Conservation (phyloP, 2,329 filamentous ascomycete genomes). For the Claviceps pusilla region DNA sequence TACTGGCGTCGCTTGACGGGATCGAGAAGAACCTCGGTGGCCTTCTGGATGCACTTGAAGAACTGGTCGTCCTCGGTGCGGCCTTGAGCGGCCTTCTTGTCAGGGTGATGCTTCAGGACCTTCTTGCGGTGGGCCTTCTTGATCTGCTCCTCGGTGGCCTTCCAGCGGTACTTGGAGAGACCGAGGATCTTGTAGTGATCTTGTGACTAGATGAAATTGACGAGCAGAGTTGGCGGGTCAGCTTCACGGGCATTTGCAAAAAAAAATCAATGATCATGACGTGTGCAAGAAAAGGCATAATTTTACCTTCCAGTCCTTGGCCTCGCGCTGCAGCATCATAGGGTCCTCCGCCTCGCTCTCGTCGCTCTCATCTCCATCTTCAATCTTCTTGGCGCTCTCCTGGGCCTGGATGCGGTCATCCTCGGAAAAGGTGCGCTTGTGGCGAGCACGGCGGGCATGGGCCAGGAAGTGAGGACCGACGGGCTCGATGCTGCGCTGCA, state of each 20-base stretch:
- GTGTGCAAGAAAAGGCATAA: too few relatives aligned
- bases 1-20: slow-evolving; percentile 86
- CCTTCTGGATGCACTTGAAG: slow-evolving; percentile 99
- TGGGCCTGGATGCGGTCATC: slow-evolving; percentile 96
- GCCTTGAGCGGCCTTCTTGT: slow-evolving; percentile 92
- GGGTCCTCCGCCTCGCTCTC: slow-evolving; percentile 90
- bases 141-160: slow-evolving; percentile 93
- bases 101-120: slow-evolving; percentile 95
- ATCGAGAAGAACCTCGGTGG: slow-evolving; percentile 83
- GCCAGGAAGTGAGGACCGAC: slow-evolving; percentile 96
- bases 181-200: slow-evolving; percentile 97
- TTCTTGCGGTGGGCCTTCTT: slow-evolving; percentile 99
- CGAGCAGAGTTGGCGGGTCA: background rate
- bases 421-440: slow-evolving; percentile 96
- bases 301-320: slow-evolving; percentile 96
- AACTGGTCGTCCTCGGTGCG: slow-evolving; percentile 87
- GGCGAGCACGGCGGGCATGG: slow-evolving; percentile 85
- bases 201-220: slow-evolving; percentile 46
- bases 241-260: background rate
- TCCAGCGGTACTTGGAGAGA: slow-evolving; percentile 79
- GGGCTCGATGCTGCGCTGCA: slow-evolving; percentile 81
- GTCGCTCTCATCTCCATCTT: slow-evolving; percentile 78
- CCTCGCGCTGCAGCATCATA: slow-evolving; percentile 78
- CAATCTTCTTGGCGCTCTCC: slow-evolving; percentile 86
- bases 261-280: too few relatives aligned